phyloP scores from a whole-genome alignment of 129 eudicot genomes.

The Kitagawia praeruptora region DNA sequence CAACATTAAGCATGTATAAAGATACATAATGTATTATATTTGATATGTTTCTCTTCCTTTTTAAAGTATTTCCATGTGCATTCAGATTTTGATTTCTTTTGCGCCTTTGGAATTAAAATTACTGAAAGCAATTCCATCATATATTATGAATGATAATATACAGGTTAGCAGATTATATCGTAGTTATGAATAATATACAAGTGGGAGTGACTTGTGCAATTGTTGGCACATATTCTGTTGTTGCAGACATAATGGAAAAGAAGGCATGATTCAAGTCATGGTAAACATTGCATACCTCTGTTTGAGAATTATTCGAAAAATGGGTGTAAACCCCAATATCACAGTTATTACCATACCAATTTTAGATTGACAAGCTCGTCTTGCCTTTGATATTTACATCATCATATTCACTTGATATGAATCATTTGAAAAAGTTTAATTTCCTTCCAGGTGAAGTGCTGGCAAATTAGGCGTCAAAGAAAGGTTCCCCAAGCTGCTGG shows the following conservation, averaged over 20 bases:
- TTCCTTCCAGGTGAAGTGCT: conserved; percentile 74
- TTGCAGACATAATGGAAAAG: too few species aligned
- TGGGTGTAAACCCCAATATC: too few species aligned
- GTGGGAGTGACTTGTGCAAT: too few species aligned
- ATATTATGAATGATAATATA: too few species aligned
- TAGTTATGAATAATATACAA: too few species aligned
- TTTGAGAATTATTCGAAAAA: too few species aligned
- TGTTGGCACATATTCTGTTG: too few species aligned
- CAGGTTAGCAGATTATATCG: too few species aligned
- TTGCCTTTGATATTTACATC: not conserved
- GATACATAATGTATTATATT: not conserved
- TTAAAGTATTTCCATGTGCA: not conserved
- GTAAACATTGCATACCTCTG: too few species aligned
- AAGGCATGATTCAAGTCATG: too few species aligned
- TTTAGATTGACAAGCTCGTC: not conserved
- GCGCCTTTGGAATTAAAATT: not conserved
- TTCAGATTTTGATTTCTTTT: not conserved
- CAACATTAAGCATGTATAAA: not conserved
- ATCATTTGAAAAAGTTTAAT: not conserved
- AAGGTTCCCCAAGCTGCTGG: conserved; percentile 99
- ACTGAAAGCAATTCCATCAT: not conserved
- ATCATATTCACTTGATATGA: not conserved
- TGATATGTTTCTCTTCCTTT: not conserved
- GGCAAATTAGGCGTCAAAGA: conserved; percentile 88
- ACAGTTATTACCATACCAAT: not conserved